A percentile compares a stretch with the other conserved stretches of the same genome.
These are phyloP conservation scores for Erythrophleum ivorense DNA, from an alignment of 331 rosid genomes.

Conservation along the genomic window DNA sequence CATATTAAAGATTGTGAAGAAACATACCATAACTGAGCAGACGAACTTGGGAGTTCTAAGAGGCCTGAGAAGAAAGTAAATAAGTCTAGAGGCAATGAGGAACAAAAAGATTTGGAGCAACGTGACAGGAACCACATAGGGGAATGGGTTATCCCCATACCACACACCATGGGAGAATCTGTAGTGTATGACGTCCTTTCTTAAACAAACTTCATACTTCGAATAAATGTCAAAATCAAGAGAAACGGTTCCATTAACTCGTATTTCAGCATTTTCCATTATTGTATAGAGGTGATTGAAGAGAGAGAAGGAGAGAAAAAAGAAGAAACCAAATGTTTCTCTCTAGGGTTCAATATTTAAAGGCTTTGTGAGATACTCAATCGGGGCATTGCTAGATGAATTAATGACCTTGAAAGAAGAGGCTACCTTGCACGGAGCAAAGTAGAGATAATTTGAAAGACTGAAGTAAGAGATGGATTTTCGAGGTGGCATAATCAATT, in stretches of 20 bases:
- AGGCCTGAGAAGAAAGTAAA: constrained; percentile 56
- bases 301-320: background rate
- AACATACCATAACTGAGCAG: constrained; percentile 44
- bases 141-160: constrained; percentile 46
- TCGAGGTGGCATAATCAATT: background rate
- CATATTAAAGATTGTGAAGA: background rate
- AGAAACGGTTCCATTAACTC: constrained; percentile 14
- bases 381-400: background rate
- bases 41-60: constrained; percentile 54
- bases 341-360: background rate
- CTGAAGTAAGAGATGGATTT: background rate
- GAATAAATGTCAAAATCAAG: background rate
- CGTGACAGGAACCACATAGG: constrained; percentile 37
- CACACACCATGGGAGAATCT: constrained; percentile 48
- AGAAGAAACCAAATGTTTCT: background rate
- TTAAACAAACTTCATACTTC: background rate
- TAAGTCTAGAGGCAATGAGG: background rate
- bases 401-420: background rate
- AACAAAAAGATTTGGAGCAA: constrained; percentile 42
- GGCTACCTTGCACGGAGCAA: too few species aligned
- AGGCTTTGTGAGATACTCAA: too few species aligned
- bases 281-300: background rate
- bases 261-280: background rate
- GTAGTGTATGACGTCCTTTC: constrained; percentile 5
- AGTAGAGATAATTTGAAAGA: background rate